phyloP scores from a whole-genome alignment of 2,329 filamentous ascomycete genomes.

The Cryphonectria nitschkei region DNA sequence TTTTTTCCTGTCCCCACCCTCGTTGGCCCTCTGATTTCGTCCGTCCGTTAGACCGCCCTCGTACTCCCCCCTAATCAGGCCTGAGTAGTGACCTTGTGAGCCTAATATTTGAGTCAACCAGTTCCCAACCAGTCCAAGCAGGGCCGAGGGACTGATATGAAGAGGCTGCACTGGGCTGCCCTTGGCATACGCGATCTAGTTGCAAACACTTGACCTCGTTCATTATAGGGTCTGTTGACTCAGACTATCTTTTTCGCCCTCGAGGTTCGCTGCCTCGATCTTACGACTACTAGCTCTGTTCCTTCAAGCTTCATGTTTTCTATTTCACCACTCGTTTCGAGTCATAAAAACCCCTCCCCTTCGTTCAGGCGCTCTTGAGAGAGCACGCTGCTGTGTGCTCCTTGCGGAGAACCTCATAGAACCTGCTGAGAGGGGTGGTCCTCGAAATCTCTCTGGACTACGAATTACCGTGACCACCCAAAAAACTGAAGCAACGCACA shows the following conservation, averaged over 20 bases:
- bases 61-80: not conserved
- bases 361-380: not conserved
- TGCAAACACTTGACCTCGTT: not conserved
- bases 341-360: not conserved
- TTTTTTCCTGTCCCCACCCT: not conserved
- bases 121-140: constrained; percentile 1
- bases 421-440: not conserved
- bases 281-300: not conserved
- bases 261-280: constrained; percentile 15
- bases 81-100: constrained; percentile 1
- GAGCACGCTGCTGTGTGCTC: not conserved
- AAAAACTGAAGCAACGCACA: not conserved
- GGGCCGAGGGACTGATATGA: constrained; percentile 6
- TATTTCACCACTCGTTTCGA: not conserved
- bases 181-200: constrained; percentile 2
- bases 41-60: constrained; percentile 1
- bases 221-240: not conserved
- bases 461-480: not conserved
- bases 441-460: not conserved
- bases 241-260: not conserved
- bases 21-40: not conserved
- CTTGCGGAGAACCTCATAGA: not conserved
- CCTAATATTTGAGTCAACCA: not conserved
- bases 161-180: not conserved
- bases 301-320: not conserved